Evolutionary conservation across 768 basidiomycete species (phyloP).

Genomic region (Piloderma croceum): DNA sequence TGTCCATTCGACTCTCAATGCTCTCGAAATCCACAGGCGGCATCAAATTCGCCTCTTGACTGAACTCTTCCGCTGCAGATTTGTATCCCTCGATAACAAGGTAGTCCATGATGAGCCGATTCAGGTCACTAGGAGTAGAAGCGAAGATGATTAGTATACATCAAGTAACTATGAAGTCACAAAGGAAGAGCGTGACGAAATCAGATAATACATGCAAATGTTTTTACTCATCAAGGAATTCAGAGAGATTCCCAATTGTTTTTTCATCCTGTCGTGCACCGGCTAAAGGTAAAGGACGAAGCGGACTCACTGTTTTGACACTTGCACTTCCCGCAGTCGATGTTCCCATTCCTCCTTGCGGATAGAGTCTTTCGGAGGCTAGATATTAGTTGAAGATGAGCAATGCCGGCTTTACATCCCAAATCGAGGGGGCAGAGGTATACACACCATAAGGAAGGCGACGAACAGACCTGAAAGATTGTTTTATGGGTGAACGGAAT

Average conservation of each 20-base stretch:
- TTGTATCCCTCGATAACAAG: constrained; percentile 97
- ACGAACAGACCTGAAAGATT: constrained; percentile 16
- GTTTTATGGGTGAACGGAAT: constrained; percentile 29
- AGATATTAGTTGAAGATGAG: background rate
- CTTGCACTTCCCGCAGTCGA: constrained; percentile 73
- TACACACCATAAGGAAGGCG: constrained; percentile 28
- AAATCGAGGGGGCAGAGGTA: constrained; percentile 2
- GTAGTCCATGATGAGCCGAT: constrained; percentile 94
- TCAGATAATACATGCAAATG: constrained; percentile 91
- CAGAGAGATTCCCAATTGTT: constrained; percentile 99
- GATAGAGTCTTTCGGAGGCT: constrained; percentile 53
- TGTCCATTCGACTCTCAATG: constrained; percentile 91
- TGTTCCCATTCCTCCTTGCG: constrained; percentile 84
- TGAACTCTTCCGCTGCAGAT: constrained; percentile 91
- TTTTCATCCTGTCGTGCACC: constrained; percentile 50
- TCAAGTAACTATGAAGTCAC: constrained; percentile 7
- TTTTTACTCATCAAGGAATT: constrained; percentile 63
- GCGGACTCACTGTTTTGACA: constrained; percentile 81
- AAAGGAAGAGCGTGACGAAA: constrained; percentile 2
- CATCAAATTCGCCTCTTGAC: constrained; percentile 74
- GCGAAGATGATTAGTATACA: too few relatives aligned
- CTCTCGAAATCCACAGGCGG: constrained; percentile 84
- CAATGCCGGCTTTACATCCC: background rate
- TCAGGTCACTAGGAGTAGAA: constrained; percentile 67
- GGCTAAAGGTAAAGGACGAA: constrained; percentile 11